A percentile compares a stretch with the other conserved stretches of the same genome.
Conservation (phyloP, 176 grass and related monocot genomes). For the Phoenix dactylifera region DNA sequence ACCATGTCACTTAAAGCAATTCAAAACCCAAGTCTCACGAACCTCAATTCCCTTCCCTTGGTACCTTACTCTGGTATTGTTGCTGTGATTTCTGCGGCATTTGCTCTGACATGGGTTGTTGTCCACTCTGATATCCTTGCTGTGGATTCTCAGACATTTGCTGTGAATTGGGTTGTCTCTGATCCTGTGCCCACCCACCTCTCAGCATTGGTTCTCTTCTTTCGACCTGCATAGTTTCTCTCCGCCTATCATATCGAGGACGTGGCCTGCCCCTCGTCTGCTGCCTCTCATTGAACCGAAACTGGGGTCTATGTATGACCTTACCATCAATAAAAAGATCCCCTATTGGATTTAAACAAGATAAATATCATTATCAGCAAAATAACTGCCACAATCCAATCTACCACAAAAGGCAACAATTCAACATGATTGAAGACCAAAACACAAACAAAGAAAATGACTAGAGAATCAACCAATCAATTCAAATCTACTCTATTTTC, state of each 20-base stretch:
- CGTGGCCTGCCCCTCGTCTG: slow-evolving; percentile 60
- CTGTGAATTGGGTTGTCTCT: slow-evolving; percentile 18
- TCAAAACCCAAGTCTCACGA: not conserved
- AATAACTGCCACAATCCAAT: slow-evolving; percentile 7
- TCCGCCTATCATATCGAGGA: slow-evolving; percentile 46
- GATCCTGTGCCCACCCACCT: slow-evolving; percentile 24
- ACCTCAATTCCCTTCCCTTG: slow-evolving; percentile 26
- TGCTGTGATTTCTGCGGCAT: not conserved
- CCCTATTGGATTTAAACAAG: slow-evolving; percentile 28
- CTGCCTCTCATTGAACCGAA: slow-evolving; percentile 72
- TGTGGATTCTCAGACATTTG: slow-evolving; percentile 23
- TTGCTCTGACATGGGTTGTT: too few species aligned
- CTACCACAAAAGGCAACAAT: too few species aligned
- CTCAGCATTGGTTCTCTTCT: slow-evolving; percentile 53
- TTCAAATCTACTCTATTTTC: too few species aligned
- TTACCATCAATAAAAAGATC: slow-evolving; percentile 85
- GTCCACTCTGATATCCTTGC: slow-evolving; percentile 8
- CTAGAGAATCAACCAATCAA: too few species aligned
- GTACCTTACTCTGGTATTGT: slow-evolving; percentile 8
- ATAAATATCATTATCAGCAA: not conserved
- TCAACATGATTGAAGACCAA: too few species aligned
- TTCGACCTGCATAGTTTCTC: slow-evolving; percentile 58
- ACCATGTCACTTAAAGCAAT: too few species aligned
- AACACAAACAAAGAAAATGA: too few species aligned
- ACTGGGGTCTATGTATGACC: slow-evolving; percentile 67